A percentile compares a stretch with the other conserved stretches of the same genome.
Conservation (phyloP, 805 yeast genomes). For the Nakazawaea peltata region DNA sequence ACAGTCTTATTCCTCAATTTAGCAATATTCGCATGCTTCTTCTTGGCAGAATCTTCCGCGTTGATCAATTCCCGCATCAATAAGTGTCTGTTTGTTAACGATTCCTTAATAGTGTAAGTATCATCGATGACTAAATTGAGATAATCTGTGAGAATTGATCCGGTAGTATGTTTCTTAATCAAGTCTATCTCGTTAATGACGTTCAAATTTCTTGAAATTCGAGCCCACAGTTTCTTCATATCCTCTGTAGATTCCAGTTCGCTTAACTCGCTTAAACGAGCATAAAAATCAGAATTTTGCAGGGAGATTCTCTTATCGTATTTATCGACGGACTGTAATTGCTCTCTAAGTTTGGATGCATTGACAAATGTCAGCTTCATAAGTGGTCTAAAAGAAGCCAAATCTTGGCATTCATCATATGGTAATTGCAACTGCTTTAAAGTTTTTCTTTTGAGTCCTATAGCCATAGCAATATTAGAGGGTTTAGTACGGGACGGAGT, state of each 20-base stretch:
- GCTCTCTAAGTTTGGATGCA: slow-evolving; percentile 44
- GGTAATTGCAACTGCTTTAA: slow-evolving; percentile 90
- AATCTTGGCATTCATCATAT: slow-evolving; percentile 72
- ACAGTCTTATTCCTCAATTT: slow-evolving; percentile 65
- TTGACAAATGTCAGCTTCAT: slow-evolving; percentile 66
- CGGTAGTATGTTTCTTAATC: slow-evolving; percentile 60
- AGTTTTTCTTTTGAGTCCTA: slow-evolving; percentile 83
- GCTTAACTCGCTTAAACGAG: slow-evolving; percentile 30
- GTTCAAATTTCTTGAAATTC: slow-evolving; percentile 59
- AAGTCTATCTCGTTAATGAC: slow-evolving; percentile 72
- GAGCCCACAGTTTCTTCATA: slow-evolving; percentile 73
- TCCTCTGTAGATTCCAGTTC: slow-evolving; percentile 49
- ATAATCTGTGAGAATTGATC: slow-evolving; percentile 74
- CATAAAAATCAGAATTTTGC: slow-evolving; percentile 50
- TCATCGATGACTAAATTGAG: slow-evolving; percentile 58
- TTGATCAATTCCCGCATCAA: slow-evolving; percentile 81
- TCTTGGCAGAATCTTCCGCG: slow-evolving; percentile 68
- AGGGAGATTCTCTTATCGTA: slow-evolving; percentile 46
- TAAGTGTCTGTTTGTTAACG: slow-evolving; percentile 85
- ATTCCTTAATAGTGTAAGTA: slow-evolving; percentile 83
- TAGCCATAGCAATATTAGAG: slow-evolving; percentile 47
- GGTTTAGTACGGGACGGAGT: slow-evolving; percentile 31
- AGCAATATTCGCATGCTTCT: slow-evolving; percentile 63
- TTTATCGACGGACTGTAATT: slow-evolving; percentile 14
- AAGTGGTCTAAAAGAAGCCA: slow-evolving; percentile 81